These are phyloP conservation scores for Poa pratensis DNA, from an alignment of 176 grass and related monocot genomes.

Conservation along the genomic window DNA sequence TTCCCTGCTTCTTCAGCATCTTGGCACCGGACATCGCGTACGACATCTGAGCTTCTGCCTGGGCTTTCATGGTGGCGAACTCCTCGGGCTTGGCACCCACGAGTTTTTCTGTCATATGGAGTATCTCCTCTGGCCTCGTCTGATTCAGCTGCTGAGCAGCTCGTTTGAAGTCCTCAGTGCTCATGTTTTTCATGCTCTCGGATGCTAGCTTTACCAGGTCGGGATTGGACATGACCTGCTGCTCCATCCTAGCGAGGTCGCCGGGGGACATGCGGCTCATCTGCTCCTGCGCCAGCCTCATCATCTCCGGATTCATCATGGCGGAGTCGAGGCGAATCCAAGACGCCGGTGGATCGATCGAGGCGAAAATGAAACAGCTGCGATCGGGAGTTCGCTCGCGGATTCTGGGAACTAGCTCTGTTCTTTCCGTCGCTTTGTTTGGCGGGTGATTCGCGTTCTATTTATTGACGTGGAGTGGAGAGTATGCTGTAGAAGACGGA, in stretches of 20 bases:
- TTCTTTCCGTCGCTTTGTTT: too few species aligned
- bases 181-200: constrained; percentile 90
- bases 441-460: too few species aligned
- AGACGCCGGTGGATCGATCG: too few species aligned
- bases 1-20: constrained; percentile 85
- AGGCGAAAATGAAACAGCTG: not conserved
- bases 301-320: constrained; percentile 87
- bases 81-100: constrained; percentile 71
- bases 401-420: too few species aligned
- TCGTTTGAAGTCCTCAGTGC: constrained; percentile 63
- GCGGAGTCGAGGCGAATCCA: not conserved
- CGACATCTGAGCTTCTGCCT: not conserved
- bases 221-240: constrained; percentile 93
- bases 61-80: constrained; percentile 44
- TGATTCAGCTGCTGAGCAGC: constrained; percentile 80
- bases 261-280: constrained; percentile 80
- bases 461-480: too few species aligned
- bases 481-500: too few species aligned
- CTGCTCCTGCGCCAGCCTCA: constrained; percentile 93
- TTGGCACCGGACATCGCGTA: not conserved
- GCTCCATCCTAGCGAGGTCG: constrained; percentile 82
- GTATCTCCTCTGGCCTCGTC: constrained; percentile 77
- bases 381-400: too few species aligned
- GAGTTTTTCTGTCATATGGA: constrained; percentile 64
- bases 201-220: constrained; percentile 74